phyloP scores from a whole-genome alignment of 2,329 filamentous ascomycete species.

The Diaporthe aspalathi region DNA sequence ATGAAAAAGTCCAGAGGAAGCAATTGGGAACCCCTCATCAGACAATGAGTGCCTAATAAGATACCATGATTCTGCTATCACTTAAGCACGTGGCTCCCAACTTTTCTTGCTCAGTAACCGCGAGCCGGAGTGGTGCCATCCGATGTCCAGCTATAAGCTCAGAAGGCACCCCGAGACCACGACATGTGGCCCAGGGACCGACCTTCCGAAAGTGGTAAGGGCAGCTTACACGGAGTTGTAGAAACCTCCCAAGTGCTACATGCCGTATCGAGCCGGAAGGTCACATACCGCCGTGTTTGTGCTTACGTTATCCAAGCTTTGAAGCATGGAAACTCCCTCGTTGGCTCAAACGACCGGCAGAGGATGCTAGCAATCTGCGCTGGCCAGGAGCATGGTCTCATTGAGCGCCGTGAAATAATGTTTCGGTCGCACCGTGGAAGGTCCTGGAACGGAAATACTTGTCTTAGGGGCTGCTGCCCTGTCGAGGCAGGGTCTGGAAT shows the following conservation, averaged over 20 bases:
- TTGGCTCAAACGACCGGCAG: neutral
- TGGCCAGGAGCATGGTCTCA: neutral
- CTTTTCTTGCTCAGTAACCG: neutral
- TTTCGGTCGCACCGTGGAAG: neutral
- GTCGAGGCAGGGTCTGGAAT: neutral
- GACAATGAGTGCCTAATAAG: neutral
- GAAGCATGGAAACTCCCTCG: neutral
- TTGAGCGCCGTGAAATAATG: neutral
- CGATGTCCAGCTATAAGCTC: neutral
- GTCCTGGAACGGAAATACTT: constrained; percentile 2
- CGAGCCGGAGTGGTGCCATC: neutral
- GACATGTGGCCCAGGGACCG: neutral
- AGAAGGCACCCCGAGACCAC: neutral
- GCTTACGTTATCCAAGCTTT: neutral
- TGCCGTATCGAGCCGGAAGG: constrained; percentile 8
- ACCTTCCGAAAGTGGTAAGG: constrained; percentile 23
- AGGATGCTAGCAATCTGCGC: neutral
- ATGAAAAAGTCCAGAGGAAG: no score
- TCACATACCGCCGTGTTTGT: neutral
- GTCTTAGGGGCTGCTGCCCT: neutral
- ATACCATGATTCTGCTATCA: neutral
- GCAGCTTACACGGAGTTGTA: neutral
- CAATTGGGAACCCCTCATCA: neutral
- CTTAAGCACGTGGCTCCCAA: neutral
- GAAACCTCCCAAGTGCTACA: constrained; percentile 1